Evolutionary conservation across 129 eudicot genomes (phyloP).

Genomic region (sunflower (Helianthus annuus)): HanXRQr2.0-SUNRISE NC_035447.2:41034373-41034872

Average conservation of each 20-base stretch:
- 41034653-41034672: not conserved
- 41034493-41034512: not conserved
- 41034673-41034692: too few species aligned
- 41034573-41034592: not conserved
- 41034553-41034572: not conserved
- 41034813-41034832: constrained; percentile 12
- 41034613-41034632: not conserved
- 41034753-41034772: not conserved
- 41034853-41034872: not conserved
- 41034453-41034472: constrained; percentile 11
- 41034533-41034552: not conserved
- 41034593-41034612: not conserved
- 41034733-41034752: not conserved
- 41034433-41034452: constrained; percentile 21
- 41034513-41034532: constrained; percentile 1
- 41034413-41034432: not conserved
- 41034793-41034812: not conserved
- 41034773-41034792: not conserved
- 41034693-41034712: not conserved
- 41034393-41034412: constrained; percentile 5
- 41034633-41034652: not conserved
- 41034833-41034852: not conserved
- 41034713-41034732: constrained; percentile 1
- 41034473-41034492: not conserved
- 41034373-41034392: not conserved